Conservation (phyloP, 2,329 filamentous ascomycete species). For the Fusarium aywerte region DNA sequence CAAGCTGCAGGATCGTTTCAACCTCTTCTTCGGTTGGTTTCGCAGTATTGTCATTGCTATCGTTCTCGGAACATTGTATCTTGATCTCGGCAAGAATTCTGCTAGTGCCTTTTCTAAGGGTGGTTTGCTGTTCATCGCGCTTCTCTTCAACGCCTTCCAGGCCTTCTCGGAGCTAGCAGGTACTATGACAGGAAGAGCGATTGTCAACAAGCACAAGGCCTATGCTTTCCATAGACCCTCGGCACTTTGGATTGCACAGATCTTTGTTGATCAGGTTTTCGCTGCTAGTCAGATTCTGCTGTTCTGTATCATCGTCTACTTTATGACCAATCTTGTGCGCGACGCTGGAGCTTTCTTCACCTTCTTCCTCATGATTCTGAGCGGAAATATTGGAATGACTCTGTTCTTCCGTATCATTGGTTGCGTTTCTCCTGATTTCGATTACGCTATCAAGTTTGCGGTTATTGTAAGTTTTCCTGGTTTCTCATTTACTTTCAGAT, state of each 20-base stretch:
- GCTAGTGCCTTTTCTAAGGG: slow-evolving; percentile 83
- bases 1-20: slow-evolving; percentile 86
- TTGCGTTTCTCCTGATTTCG: slow-evolving; percentile 81
- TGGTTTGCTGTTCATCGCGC: slow-evolving; percentile 81
- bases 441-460: slow-evolving; percentile 85
- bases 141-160: slow-evolving; percentile 89
- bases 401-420: slow-evolving; percentile 81
- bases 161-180: slow-evolving; percentile 81
- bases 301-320: slow-evolving; percentile 82
- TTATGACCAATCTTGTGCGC: slow-evolving; percentile 76
- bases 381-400: slow-evolving; percentile 77
- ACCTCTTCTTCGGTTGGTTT: slow-evolving; percentile 77
- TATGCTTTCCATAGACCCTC: slow-evolving; percentile 87
- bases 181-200: slow-evolving; percentile 79
- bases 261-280: slow-evolving; percentile 81
- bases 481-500: not conserved
- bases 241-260: slow-evolving; percentile 85
- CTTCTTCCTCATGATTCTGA: slow-evolving; percentile 76
- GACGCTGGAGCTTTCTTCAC: slow-evolving; percentile 82
- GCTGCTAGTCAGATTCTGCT: slow-evolving; percentile 75
- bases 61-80: slow-evolving; percentile 82
- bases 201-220: slow-evolving; percentile 85
- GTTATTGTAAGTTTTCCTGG: slow-evolving; percentile 63
- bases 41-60: slow-evolving; percentile 77
- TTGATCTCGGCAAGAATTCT: slow-evolving; percentile 72